Evolutionary conservation across 2,329 filamentous ascomycete genomes (phyloP).

Genomic region (Colletotrichum sp.): DNA sequence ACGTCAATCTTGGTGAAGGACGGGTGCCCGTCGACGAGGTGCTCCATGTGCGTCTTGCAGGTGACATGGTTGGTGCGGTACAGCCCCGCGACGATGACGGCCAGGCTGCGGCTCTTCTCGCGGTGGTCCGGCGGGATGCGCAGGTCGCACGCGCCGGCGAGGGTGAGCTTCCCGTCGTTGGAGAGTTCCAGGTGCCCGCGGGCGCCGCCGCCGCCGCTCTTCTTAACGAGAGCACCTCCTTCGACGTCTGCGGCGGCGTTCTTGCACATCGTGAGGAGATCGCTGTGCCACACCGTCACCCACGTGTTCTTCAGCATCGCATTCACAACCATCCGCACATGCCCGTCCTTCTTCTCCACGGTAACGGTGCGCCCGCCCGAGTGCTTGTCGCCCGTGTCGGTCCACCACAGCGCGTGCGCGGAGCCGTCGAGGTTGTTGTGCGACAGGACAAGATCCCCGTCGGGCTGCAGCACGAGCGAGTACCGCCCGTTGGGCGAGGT

Average conservation of each 20-base stretch:
- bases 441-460: constrained; percentile 19
- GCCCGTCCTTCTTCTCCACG: background rate
- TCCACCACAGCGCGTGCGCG: constrained; percentile 17
- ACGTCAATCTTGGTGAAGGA: constrained; percentile 17
- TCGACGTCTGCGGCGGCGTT: background rate
- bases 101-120: constrained; percentile 14
- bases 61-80: constrained; percentile 10
- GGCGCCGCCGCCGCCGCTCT: background rate
- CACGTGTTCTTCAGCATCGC: constrained; percentile 9
- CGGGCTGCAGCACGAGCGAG: constrained; percentile 8
- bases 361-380: background rate
- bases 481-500: constrained; percentile 9
- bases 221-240: background rate
- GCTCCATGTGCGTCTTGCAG: constrained; percentile 11
- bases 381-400: constrained; percentile 12
- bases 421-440: background rate
- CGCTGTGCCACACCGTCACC: constrained; percentile 19
- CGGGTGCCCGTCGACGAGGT: background rate
- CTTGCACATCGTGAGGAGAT: constrained; percentile 7
- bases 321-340: background rate
- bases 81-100: constrained; percentile 18
- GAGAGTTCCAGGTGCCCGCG: constrained; percentile 14
- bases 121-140: constrained; percentile 3
- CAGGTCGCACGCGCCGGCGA: constrained; percentile 18
- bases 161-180: constrained; percentile 6